phyloP scores from a whole-genome alignment of 129 eudicot species.

The Saussurea involucrata region DNA sequence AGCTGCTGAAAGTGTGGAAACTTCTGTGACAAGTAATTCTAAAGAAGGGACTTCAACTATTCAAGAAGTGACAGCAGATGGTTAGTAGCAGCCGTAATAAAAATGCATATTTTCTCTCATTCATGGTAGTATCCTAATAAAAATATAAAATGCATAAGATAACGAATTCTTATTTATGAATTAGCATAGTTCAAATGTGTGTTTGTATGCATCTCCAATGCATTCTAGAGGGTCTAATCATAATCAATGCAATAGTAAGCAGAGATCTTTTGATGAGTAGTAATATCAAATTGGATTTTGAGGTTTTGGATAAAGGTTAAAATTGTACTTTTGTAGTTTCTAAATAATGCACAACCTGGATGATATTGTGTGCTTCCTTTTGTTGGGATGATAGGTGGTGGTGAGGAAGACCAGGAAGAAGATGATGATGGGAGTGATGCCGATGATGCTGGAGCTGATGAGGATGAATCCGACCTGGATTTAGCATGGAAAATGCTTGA shows the following conservation, averaged over 20 bases:
- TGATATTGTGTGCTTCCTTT: not conserved
- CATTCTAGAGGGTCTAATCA: not conserved
- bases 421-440: conserved; percentile 65
- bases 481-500: conserved; percentile 99
- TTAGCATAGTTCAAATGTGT: not conserved
- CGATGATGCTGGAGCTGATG: conserved; percentile 68
- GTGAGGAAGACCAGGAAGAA: conserved; percentile 53
- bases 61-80: conserved; percentile 37
- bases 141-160: not conserved
- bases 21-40: conserved; percentile 50
- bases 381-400: conserved; percentile 32
- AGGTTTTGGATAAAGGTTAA: not conserved
- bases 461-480: conserved; percentile 95
- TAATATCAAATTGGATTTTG: not conserved
- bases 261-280: not conserved
- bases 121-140: not conserved
- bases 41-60: conserved; percentile 40
- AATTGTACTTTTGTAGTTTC: not conserved
- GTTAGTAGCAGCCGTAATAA: conserved; percentile 28
- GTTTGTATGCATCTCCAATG: not conserved
- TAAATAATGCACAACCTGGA: not conserved
- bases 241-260: not conserved
- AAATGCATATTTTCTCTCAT: not conserved
- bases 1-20: conserved; percentile 34
- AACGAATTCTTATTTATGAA: not conserved